These are phyloP conservation scores for Trichophyton rubrum DNA, from an alignment of 2,329 filamentous ascomycete species.

Conservation along the genomic window DNA sequence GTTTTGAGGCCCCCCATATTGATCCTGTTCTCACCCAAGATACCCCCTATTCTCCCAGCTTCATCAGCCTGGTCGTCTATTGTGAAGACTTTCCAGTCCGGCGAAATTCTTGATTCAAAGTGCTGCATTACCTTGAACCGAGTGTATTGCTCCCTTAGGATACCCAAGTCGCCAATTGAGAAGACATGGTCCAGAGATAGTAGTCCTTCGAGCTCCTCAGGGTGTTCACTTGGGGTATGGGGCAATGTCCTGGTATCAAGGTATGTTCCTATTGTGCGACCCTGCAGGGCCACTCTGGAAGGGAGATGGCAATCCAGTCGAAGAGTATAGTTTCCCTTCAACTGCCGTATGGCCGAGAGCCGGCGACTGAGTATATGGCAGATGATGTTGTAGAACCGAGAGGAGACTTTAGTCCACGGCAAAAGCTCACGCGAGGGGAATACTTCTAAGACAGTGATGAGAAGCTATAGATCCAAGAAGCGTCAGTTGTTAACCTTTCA, in stretches of 20 bases:
- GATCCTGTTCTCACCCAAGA: neutral
- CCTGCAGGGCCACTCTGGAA: neutral
- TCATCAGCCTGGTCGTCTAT: neutral
- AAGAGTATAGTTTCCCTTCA: neutral
- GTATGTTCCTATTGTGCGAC: conserved; percentile 2
- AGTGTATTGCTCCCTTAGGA: neutral
- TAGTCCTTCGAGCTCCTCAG: neutral
- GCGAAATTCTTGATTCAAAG: neutral
- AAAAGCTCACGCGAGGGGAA: neutral
- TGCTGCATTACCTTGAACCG: conserved; percentile 5
- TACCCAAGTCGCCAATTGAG: neutral
- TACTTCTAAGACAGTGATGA: neutral
- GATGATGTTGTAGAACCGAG: conserved; percentile 1
- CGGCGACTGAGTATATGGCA: neutral
- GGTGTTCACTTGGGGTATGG: neutral
- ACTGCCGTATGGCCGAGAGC: neutral
- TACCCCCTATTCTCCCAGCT: neutral
- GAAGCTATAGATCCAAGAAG: neutral
- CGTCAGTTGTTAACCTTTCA: neutral
- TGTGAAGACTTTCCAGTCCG: neutral
- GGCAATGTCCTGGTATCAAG: neutral
- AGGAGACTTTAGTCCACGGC: neutral
- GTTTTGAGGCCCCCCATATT: neutral
- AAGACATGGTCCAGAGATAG: neutral
- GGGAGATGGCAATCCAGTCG: neutral